Evolutionary conservation across 2,329 filamentous ascomycete genomes (phyloP), one percentile per base, ranked within the genome.

Genomic region (Phialophora expanda): DNA sequence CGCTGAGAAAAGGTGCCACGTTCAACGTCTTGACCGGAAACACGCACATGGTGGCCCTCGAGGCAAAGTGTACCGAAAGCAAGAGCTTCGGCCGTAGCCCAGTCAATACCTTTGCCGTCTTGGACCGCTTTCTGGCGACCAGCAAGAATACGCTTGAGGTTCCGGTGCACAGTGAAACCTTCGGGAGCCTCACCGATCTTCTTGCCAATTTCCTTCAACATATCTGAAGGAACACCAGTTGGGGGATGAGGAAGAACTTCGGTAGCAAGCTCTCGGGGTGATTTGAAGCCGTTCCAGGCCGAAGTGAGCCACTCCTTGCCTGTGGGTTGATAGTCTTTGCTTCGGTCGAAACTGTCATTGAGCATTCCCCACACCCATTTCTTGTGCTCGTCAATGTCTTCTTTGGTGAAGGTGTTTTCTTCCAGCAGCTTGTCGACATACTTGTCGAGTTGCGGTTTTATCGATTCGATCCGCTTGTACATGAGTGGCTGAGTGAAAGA

Each of bases 301-400:
- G 93, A 97, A 8, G 95, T 98, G 73, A 97, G 89, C 95, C 95
- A 99, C 81, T 99, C 95, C 83, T 97, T 96, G 71, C 93, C 91
- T 48, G 91, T 96, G 54, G 95, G 92, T 79, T 94, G 90, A 81
- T 99, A 99, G 75, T 99, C 94, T 82, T 96, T 98, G 81, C 93
- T 97, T 81, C 94, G 93, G 75, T 92, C 86, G 80, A 98, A 99
- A 82, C 93, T 97, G 79, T 98, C 94, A 76, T 97, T 94, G 65
- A 99, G 86, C 93, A 98, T 98, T 69, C 91, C 91, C 95, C 94
- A 99, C 66, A 98, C 95, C 95, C 95, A 99, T 79, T 96, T 91
- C 86, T 96, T 97, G 86, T 99, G 95, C 85, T 99, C 95, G 66
- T 99, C 94, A 67, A 99, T 90, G 77, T 99, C 95, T 75, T 95